Evolutionary conservation across 2,329 filamentous ascomycete species (phyloP).

Genomic region (Colletotrichum australisinense): DNA sequence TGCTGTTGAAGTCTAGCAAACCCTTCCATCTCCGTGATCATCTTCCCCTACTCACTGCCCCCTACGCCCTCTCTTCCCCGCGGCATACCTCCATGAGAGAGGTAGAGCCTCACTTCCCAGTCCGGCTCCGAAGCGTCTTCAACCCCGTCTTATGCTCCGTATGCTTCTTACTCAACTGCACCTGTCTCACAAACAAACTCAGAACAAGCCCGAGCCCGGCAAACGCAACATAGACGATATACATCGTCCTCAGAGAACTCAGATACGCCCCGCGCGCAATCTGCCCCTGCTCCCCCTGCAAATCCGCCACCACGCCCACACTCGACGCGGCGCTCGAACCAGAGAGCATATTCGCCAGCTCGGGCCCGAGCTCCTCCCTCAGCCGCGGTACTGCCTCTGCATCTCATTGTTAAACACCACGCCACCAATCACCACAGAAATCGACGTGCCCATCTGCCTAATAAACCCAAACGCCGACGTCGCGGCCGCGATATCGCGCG

Average conservation of each 20-base stretch:
- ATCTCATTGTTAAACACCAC: conserved; percentile 52
- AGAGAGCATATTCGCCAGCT: conserved; percentile 63
- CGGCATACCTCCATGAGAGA: no score
- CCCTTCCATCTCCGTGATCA: neutral
- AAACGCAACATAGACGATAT: conserved; percentile 65
- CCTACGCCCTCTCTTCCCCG: neutral
- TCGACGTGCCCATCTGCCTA: conserved; percentile 66
- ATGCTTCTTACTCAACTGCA: conserved; percentile 65
- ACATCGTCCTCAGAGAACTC: conserved; percentile 65
- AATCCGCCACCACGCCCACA: conserved; percentile 64
- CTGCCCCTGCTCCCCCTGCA: conserved; percentile 58
- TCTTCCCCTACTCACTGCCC: neutral
- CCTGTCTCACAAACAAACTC: conserved; percentile 60
- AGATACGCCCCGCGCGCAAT: conserved; percentile 60
- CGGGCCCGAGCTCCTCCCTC: conserved; percentile 58
- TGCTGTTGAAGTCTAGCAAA: neutral
- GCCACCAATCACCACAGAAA: conserved; percentile 68
- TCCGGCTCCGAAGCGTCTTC: conserved; percentile 48
- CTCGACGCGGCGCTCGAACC: conserved; percentile 73
- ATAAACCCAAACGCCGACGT: conserved; percentile 72
- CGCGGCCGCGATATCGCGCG: conserved; percentile 70
- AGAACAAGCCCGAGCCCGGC: conserved; percentile 59
- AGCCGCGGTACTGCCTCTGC: conserved; percentile 55
- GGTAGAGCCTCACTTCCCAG: neutral
- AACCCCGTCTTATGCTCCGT: conserved; percentile 70